A percentile compares a stretch with the other conserved stretches of the same genome.
Conservation (phyloP, 345 rosid genomes). For the Bruguiera parviflora region DNA sequence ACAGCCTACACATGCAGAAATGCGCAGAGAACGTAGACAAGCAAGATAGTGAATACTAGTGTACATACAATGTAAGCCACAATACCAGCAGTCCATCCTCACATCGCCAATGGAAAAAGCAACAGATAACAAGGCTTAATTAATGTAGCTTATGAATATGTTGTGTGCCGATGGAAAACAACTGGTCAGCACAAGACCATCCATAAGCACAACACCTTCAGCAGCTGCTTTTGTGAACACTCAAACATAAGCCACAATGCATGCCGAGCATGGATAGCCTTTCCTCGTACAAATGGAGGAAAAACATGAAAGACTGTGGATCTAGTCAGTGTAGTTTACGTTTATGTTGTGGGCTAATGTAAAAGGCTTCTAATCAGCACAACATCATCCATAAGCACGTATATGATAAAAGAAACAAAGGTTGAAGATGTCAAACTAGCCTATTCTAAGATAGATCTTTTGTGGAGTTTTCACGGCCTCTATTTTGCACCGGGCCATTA, state of each 20-base stretch:
- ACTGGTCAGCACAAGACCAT: slow-evolving; percentile 49
- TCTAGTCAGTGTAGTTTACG: slow-evolving; percentile 19
- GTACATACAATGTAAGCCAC: slow-evolving; percentile 30
- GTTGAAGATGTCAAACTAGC: no score
- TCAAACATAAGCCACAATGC: background rate
- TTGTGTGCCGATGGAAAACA: slow-evolving; percentile 33
- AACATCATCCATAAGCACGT: slow-evolving; percentile 10
- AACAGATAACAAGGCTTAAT: slow-evolving; percentile 21
- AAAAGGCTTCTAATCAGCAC: slow-evolving; percentile 7
- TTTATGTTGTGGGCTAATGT: slow-evolving; percentile 23
- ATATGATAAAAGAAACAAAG: background rate
- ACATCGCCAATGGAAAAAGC: slow-evolving; percentile 15
- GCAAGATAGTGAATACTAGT: background rate
- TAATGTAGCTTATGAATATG: slow-evolving; percentile 41
- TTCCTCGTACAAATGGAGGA: slow-evolving; percentile 5
- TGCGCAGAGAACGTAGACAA: background rate
- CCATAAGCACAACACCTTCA: slow-evolving; percentile 17
- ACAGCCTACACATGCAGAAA: background rate
- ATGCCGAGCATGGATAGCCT: slow-evolving; percentile 1
- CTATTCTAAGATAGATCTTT: no score
- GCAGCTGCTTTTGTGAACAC: background rate
- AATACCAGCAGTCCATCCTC: slow-evolving; percentile 25
- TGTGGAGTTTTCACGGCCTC: no score
- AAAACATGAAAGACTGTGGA: slow-evolving; percentile 8
- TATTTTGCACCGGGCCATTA: no score